phyloP scores from a whole-genome alignment of 208 protist species.

The Balamuthia mandrillaris region DNA sequence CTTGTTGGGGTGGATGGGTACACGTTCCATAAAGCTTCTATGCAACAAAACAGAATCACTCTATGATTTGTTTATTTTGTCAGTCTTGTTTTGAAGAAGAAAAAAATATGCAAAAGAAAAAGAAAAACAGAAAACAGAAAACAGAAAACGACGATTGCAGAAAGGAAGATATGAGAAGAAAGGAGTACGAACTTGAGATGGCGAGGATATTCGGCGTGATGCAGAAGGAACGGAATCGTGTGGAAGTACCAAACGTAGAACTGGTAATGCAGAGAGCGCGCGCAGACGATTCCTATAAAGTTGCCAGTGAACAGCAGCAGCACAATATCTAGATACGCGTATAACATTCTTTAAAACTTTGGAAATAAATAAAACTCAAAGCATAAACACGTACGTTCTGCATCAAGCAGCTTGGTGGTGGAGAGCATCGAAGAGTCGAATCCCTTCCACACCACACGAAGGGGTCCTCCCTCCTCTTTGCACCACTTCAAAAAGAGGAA shows the following conservation, averaged over 20 bases:
- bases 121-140: too few species aligned
- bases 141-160: not conserved
- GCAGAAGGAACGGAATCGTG: slow-evolving; percentile 70
- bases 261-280: slow-evolving; percentile 80
- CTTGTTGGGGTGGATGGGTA: slow-evolving; percentile 56
- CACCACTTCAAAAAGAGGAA: slow-evolving; percentile 32
- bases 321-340: slow-evolving; percentile 53
- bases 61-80: not conserved
- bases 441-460: not conserved
- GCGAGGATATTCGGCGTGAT: slow-evolving; percentile 46
- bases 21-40: slow-evolving; percentile 54
- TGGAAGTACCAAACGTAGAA: slow-evolving; percentile 81
- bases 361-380: not conserved
- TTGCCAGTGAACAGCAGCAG: slow-evolving; percentile 69
- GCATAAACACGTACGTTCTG: not conserved
- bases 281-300: slow-evolving; percentile 75
- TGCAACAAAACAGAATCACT: slow-evolving; percentile 16
- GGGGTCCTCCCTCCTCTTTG: not conserved
- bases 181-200: slow-evolving; percentile 22
- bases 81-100: not conserved
- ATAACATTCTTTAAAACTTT: too few species aligned
- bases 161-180: not conserved
- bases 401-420: not conserved
- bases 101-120: not conserved
- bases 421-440: not conserved